Evolutionary conservation across 1,284 basidiomycete genomes (phyloP).

Genomic region (Hortiboletus rubellus): DNA sequence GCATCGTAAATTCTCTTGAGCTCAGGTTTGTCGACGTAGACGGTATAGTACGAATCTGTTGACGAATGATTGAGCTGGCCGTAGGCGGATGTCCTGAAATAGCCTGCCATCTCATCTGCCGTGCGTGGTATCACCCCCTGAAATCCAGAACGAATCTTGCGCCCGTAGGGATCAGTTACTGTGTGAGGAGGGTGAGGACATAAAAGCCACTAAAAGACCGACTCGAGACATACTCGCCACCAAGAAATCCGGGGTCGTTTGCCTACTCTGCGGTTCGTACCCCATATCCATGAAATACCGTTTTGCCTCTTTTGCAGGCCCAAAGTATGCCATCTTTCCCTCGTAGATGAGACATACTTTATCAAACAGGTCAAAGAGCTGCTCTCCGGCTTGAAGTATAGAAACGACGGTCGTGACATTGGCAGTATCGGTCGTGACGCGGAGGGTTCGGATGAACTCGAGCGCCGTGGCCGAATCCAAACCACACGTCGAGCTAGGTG

Average conservation of each 20-base stretch:
- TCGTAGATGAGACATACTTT: conserved; percentile 69
- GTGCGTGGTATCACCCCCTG: conserved; percentile 47
- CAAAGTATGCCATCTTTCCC: conserved; percentile 72
- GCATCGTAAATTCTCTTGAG: conserved; percentile 47
- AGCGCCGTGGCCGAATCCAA: conserved; percentile 72
- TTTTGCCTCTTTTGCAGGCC: conserved; percentile 56
- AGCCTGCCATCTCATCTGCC: conserved; percentile 45
- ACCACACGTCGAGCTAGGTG: conserved; percentile 60
- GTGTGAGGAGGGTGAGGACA: conserved; percentile 48
- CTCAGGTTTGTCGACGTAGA: conserved; percentile 38
- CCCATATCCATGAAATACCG: conserved; percentile 69
- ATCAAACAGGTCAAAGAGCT: conserved; percentile 57
- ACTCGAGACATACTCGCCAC: conserved; percentile 25
- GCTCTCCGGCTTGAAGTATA: conserved; percentile 67
- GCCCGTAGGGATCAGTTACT: conserved; percentile 59
- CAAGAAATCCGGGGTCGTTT: conserved; percentile 69
- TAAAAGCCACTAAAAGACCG: neutral
- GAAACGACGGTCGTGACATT: conserved; percentile 57
- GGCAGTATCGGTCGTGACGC: conserved; percentile 56
- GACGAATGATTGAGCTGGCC: conserved; percentile 30
- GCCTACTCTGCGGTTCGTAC: conserved; percentile 55
- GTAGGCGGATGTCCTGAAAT: conserved; percentile 47
- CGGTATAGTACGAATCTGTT: conserved; percentile 30
- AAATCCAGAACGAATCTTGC: conserved; percentile 51
- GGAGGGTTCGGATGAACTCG: conserved; percentile 59